Evolutionary conservation across 1,139 yeast genomes (phyloP).

Genomic region (Sugiyamaella japonica): DNA sequence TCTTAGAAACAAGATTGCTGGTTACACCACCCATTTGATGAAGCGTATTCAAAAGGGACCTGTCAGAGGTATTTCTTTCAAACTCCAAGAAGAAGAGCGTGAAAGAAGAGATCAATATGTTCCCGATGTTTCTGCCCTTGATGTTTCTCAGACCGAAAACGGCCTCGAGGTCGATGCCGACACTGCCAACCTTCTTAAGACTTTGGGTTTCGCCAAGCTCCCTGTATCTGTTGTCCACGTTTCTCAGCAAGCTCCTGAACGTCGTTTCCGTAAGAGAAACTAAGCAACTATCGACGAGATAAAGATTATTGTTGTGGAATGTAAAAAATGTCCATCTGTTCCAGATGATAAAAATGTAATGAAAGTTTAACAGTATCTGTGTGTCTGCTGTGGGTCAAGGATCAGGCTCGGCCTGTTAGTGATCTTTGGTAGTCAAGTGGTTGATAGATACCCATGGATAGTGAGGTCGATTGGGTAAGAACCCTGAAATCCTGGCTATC

Average conservation of each 20-base stretch:
- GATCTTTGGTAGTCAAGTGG: not conserved
- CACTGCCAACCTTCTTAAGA: constrained; percentile 94
- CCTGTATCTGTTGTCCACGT: constrained; percentile 90
- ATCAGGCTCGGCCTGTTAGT: not conserved
- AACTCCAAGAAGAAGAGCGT: constrained; percentile 99
- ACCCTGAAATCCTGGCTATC: too few relatives aligned
- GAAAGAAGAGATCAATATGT: constrained; percentile 99
- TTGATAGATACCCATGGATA: not conserved
- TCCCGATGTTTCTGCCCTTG: constrained; percentile 99
- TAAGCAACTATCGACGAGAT: constrained; percentile 43
- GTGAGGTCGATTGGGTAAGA: too few relatives aligned
- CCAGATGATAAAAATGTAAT: constrained; percentile 12
- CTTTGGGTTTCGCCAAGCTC: constrained; percentile 88
- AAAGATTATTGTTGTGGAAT: constrained; percentile 7
- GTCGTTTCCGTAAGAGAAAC: constrained; percentile 96
- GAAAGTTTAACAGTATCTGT: constrained; percentile 4
- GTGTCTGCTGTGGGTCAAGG: not conserved
- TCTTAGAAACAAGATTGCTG: constrained; percentile 99
- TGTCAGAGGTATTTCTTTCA: constrained; percentile 99
- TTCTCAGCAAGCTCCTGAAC: constrained; percentile 85
- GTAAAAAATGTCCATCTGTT: constrained; percentile 10
- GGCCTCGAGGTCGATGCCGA: constrained; percentile 97
- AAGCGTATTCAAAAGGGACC: constrained; percentile 99
- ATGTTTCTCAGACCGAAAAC: constrained; percentile 94
- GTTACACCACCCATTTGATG: constrained; percentile 99